phyloP scores from a whole-genome alignment of 2,329 filamentous ascomycete species.

The Fusarium sp. region DNA sequence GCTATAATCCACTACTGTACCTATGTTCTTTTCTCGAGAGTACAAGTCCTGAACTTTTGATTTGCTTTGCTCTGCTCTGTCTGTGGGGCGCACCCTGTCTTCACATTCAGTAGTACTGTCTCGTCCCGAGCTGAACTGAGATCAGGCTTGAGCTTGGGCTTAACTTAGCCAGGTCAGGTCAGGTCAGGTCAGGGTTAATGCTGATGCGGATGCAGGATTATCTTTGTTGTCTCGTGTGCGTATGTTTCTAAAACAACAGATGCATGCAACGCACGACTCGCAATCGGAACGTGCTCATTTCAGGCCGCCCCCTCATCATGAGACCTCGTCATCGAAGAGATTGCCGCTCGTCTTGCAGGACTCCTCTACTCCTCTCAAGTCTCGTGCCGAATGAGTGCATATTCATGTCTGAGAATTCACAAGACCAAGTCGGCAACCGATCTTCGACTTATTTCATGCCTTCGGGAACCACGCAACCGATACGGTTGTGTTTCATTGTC shows the following conservation, averaged over 20 bases:
- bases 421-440: background rate
- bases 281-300: slow-evolving; percentile 19
- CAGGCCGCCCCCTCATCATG: background rate
- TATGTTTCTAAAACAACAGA: slow-evolving; percentile 16
- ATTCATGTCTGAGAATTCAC: slow-evolving; percentile 19
- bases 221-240: slow-evolving; percentile 19
- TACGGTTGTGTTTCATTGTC: background rate
- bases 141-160: background rate
- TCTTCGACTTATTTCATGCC: background rate
- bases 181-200: slow-evolving; percentile 1
- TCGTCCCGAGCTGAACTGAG: slow-evolving; percentile 8
- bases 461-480: background rate
- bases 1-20: slow-evolving; percentile 19
- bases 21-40: background rate
- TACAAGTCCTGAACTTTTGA: background rate
- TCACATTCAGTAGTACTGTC: slow-evolving; percentile 2
- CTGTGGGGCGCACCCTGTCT: slow-evolving; percentile 16
- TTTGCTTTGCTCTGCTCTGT: slow-evolving; percentile 18
- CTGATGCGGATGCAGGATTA: slow-evolving; percentile 1
- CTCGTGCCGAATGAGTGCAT: slow-evolving; percentile 15
- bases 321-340: slow-evolving; percentile 24
- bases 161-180: background rate
- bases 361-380: background rate
- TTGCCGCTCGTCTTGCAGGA: slow-evolving; percentile 7
- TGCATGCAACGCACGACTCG: slow-evolving; percentile 25